A percentile compares a stretch with the other conserved stretches of the same genome.
phyloP scores from a whole-genome alignment of 108 stramenopile species.

The Cyclotella cryptica region DNA sequence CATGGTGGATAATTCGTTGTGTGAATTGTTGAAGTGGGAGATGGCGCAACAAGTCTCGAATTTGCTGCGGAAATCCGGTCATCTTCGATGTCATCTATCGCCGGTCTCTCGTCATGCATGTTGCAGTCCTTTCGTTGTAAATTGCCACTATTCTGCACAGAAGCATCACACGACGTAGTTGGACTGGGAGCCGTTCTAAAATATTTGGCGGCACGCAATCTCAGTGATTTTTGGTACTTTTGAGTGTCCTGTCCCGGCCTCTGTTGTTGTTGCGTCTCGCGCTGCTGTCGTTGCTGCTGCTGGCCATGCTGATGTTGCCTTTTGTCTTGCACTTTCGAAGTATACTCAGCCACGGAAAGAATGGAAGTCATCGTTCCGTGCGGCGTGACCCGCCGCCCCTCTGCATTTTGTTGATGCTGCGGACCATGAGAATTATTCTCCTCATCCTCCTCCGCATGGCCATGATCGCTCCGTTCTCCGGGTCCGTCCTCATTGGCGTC shows the following conservation, averaged over 20 bases:
- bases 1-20: background rate
- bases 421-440: slow-evolving; percentile 1
- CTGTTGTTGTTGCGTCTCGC: background rate
- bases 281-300: background rate
- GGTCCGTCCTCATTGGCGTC: background rate
- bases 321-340: background rate
- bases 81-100: too few relatives aligned
- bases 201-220: slow-evolving; percentile 11
- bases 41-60: background rate
- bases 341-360: slow-evolving; percentile 23
- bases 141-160: background rate
- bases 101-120: too few relatives aligned
- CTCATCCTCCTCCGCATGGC: background rate
- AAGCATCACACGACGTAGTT: background rate
- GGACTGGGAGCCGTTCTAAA: background rate
- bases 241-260: background rate
- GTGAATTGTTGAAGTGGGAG: background rate
- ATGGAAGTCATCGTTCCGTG: slow-evolving; percentile 45
- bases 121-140: background rate
- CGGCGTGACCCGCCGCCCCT: slow-evolving; percentile 13
- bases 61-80: too few relatives aligned
- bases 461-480: slow-evolving; percentile 27
- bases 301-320: background rate
- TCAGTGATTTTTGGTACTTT: background rate
- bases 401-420: background rate